Evolutionary conservation across 805 yeast species (phyloP).

Genomic region (Saccharomyces kudriavzevii): DNA sequence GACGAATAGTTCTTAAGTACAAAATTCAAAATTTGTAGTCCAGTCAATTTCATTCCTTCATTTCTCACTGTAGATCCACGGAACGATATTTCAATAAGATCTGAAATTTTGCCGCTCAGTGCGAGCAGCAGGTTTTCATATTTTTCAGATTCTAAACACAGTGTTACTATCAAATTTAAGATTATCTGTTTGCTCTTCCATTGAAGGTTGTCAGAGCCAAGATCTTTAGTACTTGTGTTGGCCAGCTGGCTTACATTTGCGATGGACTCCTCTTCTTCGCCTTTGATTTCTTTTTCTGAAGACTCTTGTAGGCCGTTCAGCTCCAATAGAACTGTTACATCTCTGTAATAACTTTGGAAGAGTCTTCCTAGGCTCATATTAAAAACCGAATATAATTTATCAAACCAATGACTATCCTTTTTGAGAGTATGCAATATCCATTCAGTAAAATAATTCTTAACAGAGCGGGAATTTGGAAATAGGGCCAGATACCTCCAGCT

Average conservation of each 20-base stretch:
- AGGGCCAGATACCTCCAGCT: slow-evolving; percentile 55
- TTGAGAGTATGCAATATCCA: slow-evolving; percentile 53
- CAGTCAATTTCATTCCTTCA: slow-evolving; percentile 49
- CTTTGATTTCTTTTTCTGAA: slow-evolving; percentile 32
- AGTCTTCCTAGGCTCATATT: slow-evolving; percentile 38
- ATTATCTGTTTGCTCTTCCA: slow-evolving; percentile 40
- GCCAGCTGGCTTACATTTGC: slow-evolving; percentile 17
- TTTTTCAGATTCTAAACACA: slow-evolving; percentile 7
- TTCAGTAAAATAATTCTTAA: slow-evolving; percentile 40
- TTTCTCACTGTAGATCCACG: slow-evolving; percentile 72
- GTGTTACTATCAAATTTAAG: slow-evolving; percentile 25
- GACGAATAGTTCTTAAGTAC: slow-evolving; percentile 54
- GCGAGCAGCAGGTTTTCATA: slow-evolving; percentile 2
- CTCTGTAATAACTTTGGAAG: slow-evolving; percentile 35
- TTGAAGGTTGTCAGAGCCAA: slow-evolving; percentile 25
- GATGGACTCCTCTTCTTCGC: slow-evolving; percentile 42
- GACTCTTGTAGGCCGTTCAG: slow-evolving; percentile 28
- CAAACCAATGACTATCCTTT: slow-evolving; percentile 45
- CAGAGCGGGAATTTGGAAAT: slow-evolving; percentile 36
- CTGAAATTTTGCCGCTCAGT: slow-evolving; percentile 40
- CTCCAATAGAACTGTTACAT: slow-evolving; percentile 36
- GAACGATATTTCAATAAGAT: slow-evolving; percentile 69
- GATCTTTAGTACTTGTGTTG: not conserved
- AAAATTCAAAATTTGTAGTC: slow-evolving; percentile 58
- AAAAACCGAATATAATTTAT: slow-evolving; percentile 43